Base-by-base conservation (phyloP, 768 basidiomycete species). In the Cubamyces sp. region DNA sequence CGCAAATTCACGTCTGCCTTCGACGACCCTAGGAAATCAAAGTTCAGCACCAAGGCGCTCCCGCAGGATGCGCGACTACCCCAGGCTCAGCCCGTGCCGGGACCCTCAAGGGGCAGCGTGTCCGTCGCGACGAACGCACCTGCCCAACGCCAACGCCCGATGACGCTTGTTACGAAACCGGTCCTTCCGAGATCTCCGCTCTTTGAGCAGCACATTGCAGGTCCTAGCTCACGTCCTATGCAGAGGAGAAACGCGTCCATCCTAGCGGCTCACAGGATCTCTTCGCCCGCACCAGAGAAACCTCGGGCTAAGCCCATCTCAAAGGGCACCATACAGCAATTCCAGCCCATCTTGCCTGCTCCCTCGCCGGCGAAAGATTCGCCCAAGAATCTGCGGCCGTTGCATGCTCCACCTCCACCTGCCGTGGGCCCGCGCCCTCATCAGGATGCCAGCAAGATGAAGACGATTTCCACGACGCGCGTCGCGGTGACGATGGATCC, bases 401-500 rank as follows among this genome's bases (percentile, higher is more conserved):
- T 62, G 25, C 59, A 61, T 18, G 61, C 67, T 7, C 64, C 64
- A 6, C 58, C 57, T 18, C 58, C 43, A 6, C 61, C 61, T 11
- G 54, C 34, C 18, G 43, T 26, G 5, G 60, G 52, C 5, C 60
- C 51, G 23, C 34, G 25, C 8, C 63, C 72, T 1, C 66, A 73
- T 1, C 66, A 73, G 3, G 56, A 55, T n/a, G 51, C 54, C 18
- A 54, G 53, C 43, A 58, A 62, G 3, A 67, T 75, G 40, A 79
- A 81, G 60, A 81, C 84, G 7, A 82, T 87, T 30, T 79, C 78
- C 0, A 82, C 78, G 16, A 86, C 84, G 5, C 71, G 74, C n/a
- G 71, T 87, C 16, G 84, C 85, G 1, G 76, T 74, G 15, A 79
- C 82, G 21, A 84, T 78, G 14, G 81, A 87, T 69, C 74, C 83